Evolutionary conservation across 768 basidiomycete species (phyloP).

Genomic region (Xerocomus spinulosus): DNA sequence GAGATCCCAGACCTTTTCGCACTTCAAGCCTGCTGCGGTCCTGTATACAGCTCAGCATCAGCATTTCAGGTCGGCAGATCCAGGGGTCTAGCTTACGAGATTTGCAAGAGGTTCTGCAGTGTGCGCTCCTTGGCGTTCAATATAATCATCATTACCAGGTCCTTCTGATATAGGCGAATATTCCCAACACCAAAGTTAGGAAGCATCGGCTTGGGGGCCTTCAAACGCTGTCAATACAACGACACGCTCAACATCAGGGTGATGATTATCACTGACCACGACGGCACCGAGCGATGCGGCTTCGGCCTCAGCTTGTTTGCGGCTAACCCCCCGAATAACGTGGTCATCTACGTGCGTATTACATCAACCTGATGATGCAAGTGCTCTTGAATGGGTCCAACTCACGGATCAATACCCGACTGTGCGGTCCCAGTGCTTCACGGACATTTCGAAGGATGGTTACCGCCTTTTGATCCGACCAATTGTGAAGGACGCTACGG

Average conservation of each 20-base stretch:
- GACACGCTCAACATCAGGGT: background rate
- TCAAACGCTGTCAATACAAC: background rate
- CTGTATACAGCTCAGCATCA: slow-evolving; percentile 11
- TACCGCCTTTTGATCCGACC: slow-evolving; percentile 22
- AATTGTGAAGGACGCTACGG: slow-evolving; percentile 23
- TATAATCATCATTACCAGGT: slow-evolving; percentile 28
- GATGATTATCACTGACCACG: slow-evolving; percentile 11
- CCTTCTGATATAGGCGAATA: slow-evolving; percentile 26
- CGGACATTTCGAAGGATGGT: slow-evolving; percentile 23
- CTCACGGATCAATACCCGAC: slow-evolving; percentile 29
- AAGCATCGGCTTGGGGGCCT: slow-evolving; percentile 39
- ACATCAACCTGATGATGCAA: background rate
- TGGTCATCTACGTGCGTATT: slow-evolving; percentile 22
- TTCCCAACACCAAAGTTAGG: slow-evolving; percentile 33
- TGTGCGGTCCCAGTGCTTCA: slow-evolving; percentile 18
- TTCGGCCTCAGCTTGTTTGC: slow-evolving; percentile 11
- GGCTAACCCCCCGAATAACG: slow-evolving; percentile 16
- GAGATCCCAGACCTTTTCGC: slow-evolving; percentile 31
- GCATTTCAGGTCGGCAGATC: background rate
- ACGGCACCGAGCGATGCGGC: slow-evolving; percentile 8
- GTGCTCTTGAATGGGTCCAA: background rate
- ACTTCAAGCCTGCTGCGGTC: slow-evolving; percentile 22
- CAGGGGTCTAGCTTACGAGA: slow-evolving; percentile 21
- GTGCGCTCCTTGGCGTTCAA: slow-evolving; percentile 33
- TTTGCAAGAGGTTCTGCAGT: slow-evolving; percentile 25